Base-by-base conservation (phyloP, 2,329 filamentous ascomycete species). In the Phialophora expanda region DNA sequence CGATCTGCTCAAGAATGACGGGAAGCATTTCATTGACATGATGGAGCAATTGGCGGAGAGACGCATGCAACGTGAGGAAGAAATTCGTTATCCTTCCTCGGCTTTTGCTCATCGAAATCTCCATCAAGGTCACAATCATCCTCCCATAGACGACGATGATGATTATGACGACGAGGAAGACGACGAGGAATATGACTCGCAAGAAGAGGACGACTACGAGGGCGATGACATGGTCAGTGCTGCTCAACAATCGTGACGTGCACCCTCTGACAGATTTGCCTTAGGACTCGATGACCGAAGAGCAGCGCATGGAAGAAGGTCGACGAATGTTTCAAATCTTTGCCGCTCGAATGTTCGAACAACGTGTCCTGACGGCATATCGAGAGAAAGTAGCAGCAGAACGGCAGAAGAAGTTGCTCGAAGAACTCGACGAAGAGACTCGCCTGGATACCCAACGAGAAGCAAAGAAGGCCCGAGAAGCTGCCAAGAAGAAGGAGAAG, bases 21-120 rank as follows among this genome's bases (percentile, higher is more conserved):
- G 95, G 75, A 97, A 96, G 80, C 96, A 97, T 76, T 99, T 99
- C 82, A 99, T 99, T 79, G 95, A 99, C 78, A 99, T 99, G 95
- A 99, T 99, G 95, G 95, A 99, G 79, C 94, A 98, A 81, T 86
- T 99, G 74, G 95, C 95, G 44, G 95, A 99, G 81, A 91, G 94
- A 74, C 88, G 95, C 74, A 97, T 99, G 94, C 92, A 93, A 76
- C 90, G 95, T 73, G 94, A 98, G 82, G 93, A 95, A 80, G 93
- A 97, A 76, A 91, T 92, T 58, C 88, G 89, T 72, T 87, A 87
- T 74, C 84, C 88, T 75, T 83, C 89, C 63, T 84, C 86, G 69
- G 84, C 84, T 75, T 79, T 83, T 60, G 81, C 82, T 70, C 84
- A 88, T 77, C 83, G 81, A 72, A 77, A 82, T 68, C 77, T 86